These are phyloP conservation scores for Neurospora sublineolata DNA, from an alignment of 495 filamentous ascomycete genomes.

Conservation along the genomic window DNA sequence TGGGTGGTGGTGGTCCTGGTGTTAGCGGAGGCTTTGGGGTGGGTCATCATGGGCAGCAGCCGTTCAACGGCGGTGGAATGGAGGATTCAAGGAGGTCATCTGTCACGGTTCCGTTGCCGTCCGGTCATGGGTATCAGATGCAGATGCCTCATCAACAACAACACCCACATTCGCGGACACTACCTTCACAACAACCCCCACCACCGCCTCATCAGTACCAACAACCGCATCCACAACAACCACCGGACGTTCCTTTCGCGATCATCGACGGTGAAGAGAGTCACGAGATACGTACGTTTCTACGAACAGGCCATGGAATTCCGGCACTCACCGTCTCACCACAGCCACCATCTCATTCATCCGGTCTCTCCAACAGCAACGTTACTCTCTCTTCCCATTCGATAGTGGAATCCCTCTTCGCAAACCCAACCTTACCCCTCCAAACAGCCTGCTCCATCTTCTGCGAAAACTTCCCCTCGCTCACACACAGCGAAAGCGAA, in stretches of 20 bases:
- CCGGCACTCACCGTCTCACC: slow-evolving; percentile 1
- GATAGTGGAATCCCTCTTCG: slow-evolving; percentile 6
- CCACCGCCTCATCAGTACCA: neutral
- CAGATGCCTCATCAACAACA: neutral
- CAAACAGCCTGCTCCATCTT: slow-evolving; percentile 5
- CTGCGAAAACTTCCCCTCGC: slow-evolving; percentile 10
- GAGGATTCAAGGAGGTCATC: neutral
- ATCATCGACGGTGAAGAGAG: slow-evolving; percentile 12
- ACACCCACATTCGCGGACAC: neutral
- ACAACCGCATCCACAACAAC: neutral
- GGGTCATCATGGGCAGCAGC: neutral
- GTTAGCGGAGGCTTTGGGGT: neutral
- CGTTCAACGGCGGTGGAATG: neutral
- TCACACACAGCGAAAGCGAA: slow-evolving; percentile 4
- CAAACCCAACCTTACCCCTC: slow-evolving; percentile 5
- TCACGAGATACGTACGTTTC: slow-evolving; percentile 2
- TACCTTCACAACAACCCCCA: neutral
- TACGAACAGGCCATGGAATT: slow-evolving; percentile 10
- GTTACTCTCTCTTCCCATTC: neutral
- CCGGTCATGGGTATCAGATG: neutral
- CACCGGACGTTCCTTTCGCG: neutral
- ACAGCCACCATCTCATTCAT: neutral
- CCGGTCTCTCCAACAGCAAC: neutral
- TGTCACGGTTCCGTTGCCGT: neutral
- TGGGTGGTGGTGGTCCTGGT: neutral